These are phyloP conservation scores for Trypethelium eluteriae DNA, from an alignment of 495 filamentous ascomycete genomes.

Conservation along the genomic window DNA sequence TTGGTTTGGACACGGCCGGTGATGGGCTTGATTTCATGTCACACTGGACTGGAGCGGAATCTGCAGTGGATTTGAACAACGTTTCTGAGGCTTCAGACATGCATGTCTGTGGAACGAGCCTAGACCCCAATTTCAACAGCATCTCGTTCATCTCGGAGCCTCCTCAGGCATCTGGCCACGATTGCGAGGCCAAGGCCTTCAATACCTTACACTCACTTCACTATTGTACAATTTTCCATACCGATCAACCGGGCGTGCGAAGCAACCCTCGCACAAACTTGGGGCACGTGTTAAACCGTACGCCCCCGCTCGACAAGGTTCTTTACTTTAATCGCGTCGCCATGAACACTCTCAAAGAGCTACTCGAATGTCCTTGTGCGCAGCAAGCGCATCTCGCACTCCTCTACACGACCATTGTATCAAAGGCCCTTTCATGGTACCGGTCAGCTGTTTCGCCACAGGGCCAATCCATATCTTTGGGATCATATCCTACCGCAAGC, in stretches of 20 bases:
- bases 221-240: not conserved
- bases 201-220: not conserved
- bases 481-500: conserved; percentile 1
- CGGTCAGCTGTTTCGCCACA: conserved; percentile 20
- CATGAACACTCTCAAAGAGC: conserved; percentile 18
- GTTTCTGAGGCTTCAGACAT: not conserved
- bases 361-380: conserved; percentile 24
- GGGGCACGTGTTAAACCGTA: conserved; percentile 2
- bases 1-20: not conserved
- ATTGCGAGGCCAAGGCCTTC: not conserved
- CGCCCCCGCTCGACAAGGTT: conserved; percentile 20
- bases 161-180: not conserved
- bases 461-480: conserved; percentile 13
- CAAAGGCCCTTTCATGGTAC: conserved; percentile 26
- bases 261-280: not conserved
- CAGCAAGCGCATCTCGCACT: conserved; percentile 24
- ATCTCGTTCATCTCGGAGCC: not conserved
- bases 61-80: not conserved
- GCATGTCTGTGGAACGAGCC: not conserved
- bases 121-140: not conserved
- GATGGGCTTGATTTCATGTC: not conserved
- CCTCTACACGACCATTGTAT: conserved; percentile 26
- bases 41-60: not conserved
- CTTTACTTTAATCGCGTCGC: conserved; percentile 21
- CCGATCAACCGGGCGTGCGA: not conserved